phyloP scores from a whole-genome alignment of 768 basidiomycete species.

The Leccinum disarticulatum region DNA sequence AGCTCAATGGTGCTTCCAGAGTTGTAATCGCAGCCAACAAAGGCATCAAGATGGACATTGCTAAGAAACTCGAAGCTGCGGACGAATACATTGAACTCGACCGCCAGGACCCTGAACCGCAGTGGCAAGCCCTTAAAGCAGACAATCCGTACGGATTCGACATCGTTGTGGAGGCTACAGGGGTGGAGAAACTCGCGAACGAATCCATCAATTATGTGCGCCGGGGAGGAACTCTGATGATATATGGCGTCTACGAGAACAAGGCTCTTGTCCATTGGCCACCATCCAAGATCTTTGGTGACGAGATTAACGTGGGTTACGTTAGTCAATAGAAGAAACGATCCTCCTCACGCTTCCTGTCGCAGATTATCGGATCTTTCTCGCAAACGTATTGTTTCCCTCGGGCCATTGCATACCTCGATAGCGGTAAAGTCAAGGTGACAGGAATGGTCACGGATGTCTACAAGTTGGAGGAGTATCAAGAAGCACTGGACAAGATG shows the following conservation, averaged over 20 bases:
- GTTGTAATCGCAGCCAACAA: slow-evolving; percentile 88
- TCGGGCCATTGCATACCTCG: slow-evolving; percentile 85
- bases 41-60: slow-evolving; percentile 88
- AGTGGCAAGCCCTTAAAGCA: slow-evolving; percentile 79
- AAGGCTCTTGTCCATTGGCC: slow-evolving; percentile 84
- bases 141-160: slow-evolving; percentile 89
- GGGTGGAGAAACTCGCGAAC: slow-evolving; percentile 84
- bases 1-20: slow-evolving; percentile 78
- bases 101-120: slow-evolving; percentile 65
- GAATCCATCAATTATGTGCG: slow-evolving; percentile 89
- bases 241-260: slow-evolving; percentile 91
- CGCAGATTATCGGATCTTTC: slow-evolving; percentile 86
- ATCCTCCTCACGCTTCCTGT: slow-evolving; percentile 6
- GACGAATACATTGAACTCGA: slow-evolving; percentile 89
- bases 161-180: slow-evolving; percentile 79
- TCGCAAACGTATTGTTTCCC: slow-evolving; percentile 90
- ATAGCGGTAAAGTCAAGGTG: slow-evolving; percentile 78
- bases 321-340: not conserved
- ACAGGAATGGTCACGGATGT: slow-evolving; percentile 78
- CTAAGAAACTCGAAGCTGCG: slow-evolving; percentile 71
- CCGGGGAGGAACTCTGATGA: slow-evolving; percentile 79
- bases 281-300: slow-evolving; percentile 75
- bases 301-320: slow-evolving; percentile 58
- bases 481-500: slow-evolving; percentile 73
- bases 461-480: slow-evolving; percentile 68